A percentile compares a stretch with the other conserved stretches of the same genome.
Conservation (phyloP, 2,329 filamentous ascomycete genomes). For the Arthrobotrys megalospora region DNA sequence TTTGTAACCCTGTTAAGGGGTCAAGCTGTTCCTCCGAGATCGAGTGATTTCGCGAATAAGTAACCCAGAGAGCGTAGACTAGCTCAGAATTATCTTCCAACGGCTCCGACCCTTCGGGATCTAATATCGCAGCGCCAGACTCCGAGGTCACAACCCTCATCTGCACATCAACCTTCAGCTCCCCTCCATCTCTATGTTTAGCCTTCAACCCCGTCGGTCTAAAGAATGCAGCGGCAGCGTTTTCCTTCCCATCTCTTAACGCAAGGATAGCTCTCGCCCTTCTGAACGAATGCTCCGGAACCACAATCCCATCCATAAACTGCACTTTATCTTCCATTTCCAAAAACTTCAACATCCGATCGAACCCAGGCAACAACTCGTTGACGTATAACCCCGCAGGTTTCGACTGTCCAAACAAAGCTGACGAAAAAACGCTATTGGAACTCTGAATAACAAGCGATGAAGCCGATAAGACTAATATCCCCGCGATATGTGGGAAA, state of each 20-base stretch:
- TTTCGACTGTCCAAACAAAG: conserved; percentile 89
- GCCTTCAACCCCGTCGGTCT: conserved; percentile 87
- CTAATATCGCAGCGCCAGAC: conserved; percentile 75
- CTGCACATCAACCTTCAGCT: conserved; percentile 94
- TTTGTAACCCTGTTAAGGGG: conserved; percentile 74
- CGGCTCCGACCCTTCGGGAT: conserved; percentile 73
- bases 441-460: conserved; percentile 88
- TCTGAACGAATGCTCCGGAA: conserved; percentile 95
- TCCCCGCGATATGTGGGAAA: conserved; percentile 96
- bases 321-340: conserved; percentile 88
- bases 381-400: conserved; percentile 85
- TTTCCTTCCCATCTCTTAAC: conserved; percentile 84
- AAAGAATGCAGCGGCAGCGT: conserved; percentile 82
- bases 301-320: conserved; percentile 92
- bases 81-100: conserved; percentile 78
- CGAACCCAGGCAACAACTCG: conserved; percentile 87
- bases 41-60: conserved; percentile 93
- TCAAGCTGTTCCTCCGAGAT: conserved; percentile 74
- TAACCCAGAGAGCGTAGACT: conserved; percentile 96
- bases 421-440: conserved; percentile 93
- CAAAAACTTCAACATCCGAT: conserved; percentile 83
- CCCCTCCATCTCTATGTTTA: conserved; percentile 88
- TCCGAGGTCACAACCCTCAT: conserved; percentile 95
- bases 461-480: conserved; percentile 88
- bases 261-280: conserved; percentile 87